These are phyloP conservation scores for Psilocybe mexicana DNA, from an alignment of 1,284 basidiomycete species.

Conservation along the genomic window DNA sequence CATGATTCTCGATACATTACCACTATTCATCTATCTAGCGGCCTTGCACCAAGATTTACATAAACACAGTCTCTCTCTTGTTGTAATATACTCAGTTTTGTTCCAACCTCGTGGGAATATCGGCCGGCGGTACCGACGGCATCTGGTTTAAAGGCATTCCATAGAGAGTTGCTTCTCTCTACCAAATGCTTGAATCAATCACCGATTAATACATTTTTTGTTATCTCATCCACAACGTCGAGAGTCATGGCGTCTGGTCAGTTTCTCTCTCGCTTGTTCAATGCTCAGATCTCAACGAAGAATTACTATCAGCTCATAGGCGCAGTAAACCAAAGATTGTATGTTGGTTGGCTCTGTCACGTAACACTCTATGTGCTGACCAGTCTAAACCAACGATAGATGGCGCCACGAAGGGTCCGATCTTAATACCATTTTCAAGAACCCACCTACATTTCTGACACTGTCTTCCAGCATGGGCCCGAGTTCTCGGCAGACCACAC, in stretches of 20 bases:
- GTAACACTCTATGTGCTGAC: slow-evolving; percentile 4
- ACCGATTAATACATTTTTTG: background rate
- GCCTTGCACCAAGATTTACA: no score
- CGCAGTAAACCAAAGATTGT: slow-evolving; percentile 51
- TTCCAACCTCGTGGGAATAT: background rate
- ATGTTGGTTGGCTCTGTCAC: slow-evolving; percentile 27
- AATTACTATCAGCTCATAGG: slow-evolving; percentile 41
- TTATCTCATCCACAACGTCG: background rate
- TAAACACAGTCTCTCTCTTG: no score
- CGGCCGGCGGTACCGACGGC: no score
- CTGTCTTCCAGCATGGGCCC: slow-evolving; percentile 55
- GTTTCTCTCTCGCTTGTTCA: slow-evolving; percentile 15
- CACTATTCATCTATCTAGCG: background rate
- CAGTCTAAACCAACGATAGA: slow-evolving; percentile 7
- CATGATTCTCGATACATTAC: background rate
- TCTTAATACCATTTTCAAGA: slow-evolving; percentile 5
- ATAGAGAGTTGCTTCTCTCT: background rate
- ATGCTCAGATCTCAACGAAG: background rate
- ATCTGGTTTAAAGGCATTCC: background rate
- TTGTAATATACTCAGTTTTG: background rate
- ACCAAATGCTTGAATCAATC: slow-evolving; percentile 1
- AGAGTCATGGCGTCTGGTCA: slow-evolving; percentile 39
- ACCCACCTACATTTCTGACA: background rate
- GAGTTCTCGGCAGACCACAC: slow-evolving; percentile 71
- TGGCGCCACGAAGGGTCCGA: slow-evolving; percentile 45